phyloP scores from a whole-genome alignment of 2,329 filamentous ascomycete genomes.

The Xylariaceae sp. region DNA sequence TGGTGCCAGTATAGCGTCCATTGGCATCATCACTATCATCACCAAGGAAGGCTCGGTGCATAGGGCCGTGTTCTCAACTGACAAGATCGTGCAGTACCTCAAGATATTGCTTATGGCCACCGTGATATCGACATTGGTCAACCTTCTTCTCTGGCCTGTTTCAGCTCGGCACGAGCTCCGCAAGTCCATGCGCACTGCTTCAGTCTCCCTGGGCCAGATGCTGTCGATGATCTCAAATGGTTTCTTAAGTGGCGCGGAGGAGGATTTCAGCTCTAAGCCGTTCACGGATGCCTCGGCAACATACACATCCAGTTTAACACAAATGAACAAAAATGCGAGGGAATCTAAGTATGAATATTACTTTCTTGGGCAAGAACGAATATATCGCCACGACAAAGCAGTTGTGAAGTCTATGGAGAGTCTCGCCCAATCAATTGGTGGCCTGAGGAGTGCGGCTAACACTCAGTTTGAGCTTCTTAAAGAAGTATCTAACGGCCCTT shows the following conservation, averaged over 20 bases:
- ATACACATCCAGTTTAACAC: slow-evolving; percentile 71
- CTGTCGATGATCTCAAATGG: slow-evolving; percentile 80
- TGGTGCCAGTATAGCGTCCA: slow-evolving; percentile 81
- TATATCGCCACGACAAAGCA: slow-evolving; percentile 79
- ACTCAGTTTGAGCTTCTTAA: slow-evolving; percentile 86
- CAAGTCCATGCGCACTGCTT: slow-evolving; percentile 74
- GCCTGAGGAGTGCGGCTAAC: slow-evolving; percentile 84
- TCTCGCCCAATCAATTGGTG: slow-evolving; percentile 87
- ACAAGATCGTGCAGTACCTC: slow-evolving; percentile 80
- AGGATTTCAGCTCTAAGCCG: slow-evolving; percentile 71
- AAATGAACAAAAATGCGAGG: slow-evolving; percentile 76
- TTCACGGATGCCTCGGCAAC: slow-evolving; percentile 66
- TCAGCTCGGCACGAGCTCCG: slow-evolving; percentile 78
- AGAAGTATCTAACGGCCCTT: slow-evolving; percentile 54
- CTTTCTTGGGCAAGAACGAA: slow-evolving; percentile 75
- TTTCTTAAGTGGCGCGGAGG: slow-evolving; percentile 82
- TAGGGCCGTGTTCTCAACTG: slow-evolving; percentile 77
- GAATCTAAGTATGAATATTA: slow-evolving; percentile 93
- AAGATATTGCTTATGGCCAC: slow-evolving; percentile 86
- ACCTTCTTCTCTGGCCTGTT: slow-evolving; percentile 77
- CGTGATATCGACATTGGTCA: slow-evolving; percentile 72
- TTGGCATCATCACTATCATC: slow-evolving; percentile 86
- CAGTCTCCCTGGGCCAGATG: slow-evolving; percentile 79
- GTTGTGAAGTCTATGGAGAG: slow-evolving; percentile 85
- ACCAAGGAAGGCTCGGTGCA: slow-evolving; percentile 92